These are phyloP conservation scores for Noccaea caerulescens DNA, from an alignment of 345 rosid genomes.

Conservation along the genomic window DNA sequence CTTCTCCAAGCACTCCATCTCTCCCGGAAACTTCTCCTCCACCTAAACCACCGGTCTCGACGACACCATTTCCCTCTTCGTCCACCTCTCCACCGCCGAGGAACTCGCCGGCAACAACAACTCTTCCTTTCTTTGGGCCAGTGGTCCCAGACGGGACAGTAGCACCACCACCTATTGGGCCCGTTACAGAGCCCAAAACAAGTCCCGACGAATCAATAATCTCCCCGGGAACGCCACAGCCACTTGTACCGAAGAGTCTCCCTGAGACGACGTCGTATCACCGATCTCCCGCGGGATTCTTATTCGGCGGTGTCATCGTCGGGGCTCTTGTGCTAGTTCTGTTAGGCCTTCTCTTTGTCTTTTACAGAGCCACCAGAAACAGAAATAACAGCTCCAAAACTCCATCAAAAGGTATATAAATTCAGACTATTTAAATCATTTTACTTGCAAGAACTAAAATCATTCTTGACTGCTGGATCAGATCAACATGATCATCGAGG, in stretches of 20 bases:
- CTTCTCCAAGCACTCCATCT: constrained; percentile 32
- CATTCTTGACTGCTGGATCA: background rate
- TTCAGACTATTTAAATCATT: too few species aligned
- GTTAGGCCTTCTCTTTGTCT: constrained; percentile 42
- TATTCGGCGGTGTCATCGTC: constrained; percentile 37
- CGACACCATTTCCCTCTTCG: constrained; percentile 32
- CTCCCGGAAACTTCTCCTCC: constrained; percentile 36
- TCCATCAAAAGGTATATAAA: constrained; percentile 30
- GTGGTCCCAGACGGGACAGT: constrained; percentile 10
- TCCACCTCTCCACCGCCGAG: constrained; percentile 39
- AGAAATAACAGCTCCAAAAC: constrained; percentile 21
- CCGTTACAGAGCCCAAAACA: constrained; percentile 33
- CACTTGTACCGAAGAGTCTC: constrained; percentile 41
- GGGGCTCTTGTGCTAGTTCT: constrained; percentile 42
- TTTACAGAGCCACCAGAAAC: constrained; percentile 45
- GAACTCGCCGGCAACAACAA: constrained; percentile 37
- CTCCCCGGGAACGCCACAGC: constrained; percentile 35
- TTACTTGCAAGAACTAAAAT: too few species aligned
- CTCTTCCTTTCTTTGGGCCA: constrained; percentile 43
- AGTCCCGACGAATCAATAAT: constrained; percentile 15
- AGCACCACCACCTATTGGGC: constrained; percentile 28
- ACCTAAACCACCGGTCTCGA: constrained; percentile 25
- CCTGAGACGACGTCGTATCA: constrained; percentile 42
- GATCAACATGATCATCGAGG: constrained; percentile 38
- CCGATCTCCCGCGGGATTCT: constrained; percentile 38